Conservation (phyloP, 768 basidiomycete genomes). For the Auricularia cornea region DNA sequence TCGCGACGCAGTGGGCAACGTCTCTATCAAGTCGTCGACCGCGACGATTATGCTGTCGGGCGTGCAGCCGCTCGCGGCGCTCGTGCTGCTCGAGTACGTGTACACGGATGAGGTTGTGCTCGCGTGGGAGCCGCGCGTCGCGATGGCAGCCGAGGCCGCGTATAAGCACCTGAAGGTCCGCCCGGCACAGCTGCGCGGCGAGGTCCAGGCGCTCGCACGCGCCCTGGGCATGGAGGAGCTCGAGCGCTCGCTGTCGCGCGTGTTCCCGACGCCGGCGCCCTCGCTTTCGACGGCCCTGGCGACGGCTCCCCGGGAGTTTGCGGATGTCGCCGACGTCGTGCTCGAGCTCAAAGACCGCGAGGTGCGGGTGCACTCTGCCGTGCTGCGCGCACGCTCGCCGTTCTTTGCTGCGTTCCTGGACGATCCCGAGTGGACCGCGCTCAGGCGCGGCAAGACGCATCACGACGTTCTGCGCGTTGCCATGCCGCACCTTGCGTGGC, state of each 20-base stretch:
- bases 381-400: conserved; percentile 75
- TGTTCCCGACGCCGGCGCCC: background rate
- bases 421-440: conserved; percentile 69
- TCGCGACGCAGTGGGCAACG: conserved; percentile 4
- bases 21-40: conserved; percentile 23
- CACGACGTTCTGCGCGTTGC: conserved; percentile 53
- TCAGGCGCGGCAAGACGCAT: conserved; percentile 39
- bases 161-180: conserved; percentile 35
- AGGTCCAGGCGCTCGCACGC: conserved; percentile 52
- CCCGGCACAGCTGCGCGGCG: conserved; percentile 44
- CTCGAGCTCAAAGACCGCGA: conserved; percentile 59
- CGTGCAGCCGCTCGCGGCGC: conserved; percentile 54
- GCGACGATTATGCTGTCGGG: conserved; percentile 37
- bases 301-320: background rate
- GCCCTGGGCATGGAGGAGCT: conserved; percentile 41
- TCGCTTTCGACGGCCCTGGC: background rate
- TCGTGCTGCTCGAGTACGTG: conserved; percentile 76
- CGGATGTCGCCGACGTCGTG: conserved; percentile 45
- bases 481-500: conserved; percentile 65
- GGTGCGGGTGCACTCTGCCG: conserved; percentile 48
- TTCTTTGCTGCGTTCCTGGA: conserved; percentile 83
- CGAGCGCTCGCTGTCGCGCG: background rate
- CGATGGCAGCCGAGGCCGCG: conserved; percentile 31
- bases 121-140: conserved; percentile 74
- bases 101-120: conserved; percentile 80